These are phyloP conservation scores for Immersiella caudata DNA, from an alignment of 495 filamentous ascomycete species.

Conservation along the genomic window DNA sequence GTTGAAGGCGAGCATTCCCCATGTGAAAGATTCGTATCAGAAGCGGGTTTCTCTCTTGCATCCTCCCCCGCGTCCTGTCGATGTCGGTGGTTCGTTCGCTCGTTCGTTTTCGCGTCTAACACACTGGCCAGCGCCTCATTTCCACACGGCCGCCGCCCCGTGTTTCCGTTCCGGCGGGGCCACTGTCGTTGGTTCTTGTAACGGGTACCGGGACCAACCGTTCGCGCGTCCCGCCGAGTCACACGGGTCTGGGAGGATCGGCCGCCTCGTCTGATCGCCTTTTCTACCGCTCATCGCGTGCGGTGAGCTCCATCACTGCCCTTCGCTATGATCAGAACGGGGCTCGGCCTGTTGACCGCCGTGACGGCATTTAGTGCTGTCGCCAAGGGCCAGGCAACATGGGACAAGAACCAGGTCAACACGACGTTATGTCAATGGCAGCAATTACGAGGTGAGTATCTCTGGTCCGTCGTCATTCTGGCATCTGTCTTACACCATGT, in stretches of 20 bases:
- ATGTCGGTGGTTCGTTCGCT: neutral
- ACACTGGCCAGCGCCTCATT: neutral
- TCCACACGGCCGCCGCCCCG: neutral
- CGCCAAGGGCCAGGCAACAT: constrained; percentile 38
- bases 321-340: constrained; percentile 26
- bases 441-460: constrained; percentile 52
- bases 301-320: neutral
- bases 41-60: constrained; percentile 1
- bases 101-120: neutral
- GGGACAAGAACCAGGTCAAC: constrained; percentile 49
- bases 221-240: neutral
- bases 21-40: neutral
- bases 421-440: constrained; percentile 63
- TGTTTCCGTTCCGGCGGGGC: no score
- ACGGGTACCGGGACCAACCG: neutral
- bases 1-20: neutral
- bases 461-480: neutral
- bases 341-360: constrained; percentile 24
- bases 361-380: constrained; percentile 30
- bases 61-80: neutral
- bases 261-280: neutral
- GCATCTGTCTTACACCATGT: constrained; percentile 25
- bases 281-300: neutral
- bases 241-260: neutral
- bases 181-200: neutral